Base-by-base conservation (phyloP, 2,329 filamentous ascomycete genomes). In the Conoideocrella luteorostrata region DNA sequence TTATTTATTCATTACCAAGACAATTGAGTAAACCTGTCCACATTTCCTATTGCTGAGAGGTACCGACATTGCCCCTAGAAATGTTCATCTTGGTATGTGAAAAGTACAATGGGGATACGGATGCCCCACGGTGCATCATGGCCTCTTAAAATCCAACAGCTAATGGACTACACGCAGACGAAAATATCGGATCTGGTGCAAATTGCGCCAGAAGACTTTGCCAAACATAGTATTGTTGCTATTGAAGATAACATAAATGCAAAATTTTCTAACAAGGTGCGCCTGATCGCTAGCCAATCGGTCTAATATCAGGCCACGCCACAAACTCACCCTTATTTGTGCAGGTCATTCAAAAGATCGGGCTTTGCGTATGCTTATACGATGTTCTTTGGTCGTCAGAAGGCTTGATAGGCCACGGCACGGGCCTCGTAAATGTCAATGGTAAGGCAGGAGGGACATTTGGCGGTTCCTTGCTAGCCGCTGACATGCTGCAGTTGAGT, bases 191-290 rank as follows among this genome's bases (percentile, higher is more conserved):
- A 98, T 71, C 76, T 98, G 55, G 88, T 98, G 53, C 88, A 95
- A 67, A 94, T 98, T 67, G 77, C 80, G 24, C 93, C 93, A 2
- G 79, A 88, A 57, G 87, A 96, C 61, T 95, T 97, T 60, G 77
- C 82, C 48, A 93, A 93, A 65, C 75, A 80, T 48, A 94, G 87
- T 58, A 77, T 80, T 24, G 78, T 89, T 50, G 88, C 89, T 1
- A 88, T 98, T 50, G 89, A 96, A 66, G 90, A 98, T 69, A 93
- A 93, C 57, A 93, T 98, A 68, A 97, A 98, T 63, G 77, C 82
- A 50, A 98, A 98, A 68, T 98, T 96, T 65, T 82, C 91, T 47
- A 96, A 98, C 69, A 93, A 91, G 67, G 84, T 88, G 43, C 34
- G 53, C 21, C 2, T 13, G 38, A 11, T 7, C 38, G 2, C 4